phyloP scores from a whole-genome alignment of 495 filamentous ascomycete species.

The Penicillium ochrochloron region DNA sequence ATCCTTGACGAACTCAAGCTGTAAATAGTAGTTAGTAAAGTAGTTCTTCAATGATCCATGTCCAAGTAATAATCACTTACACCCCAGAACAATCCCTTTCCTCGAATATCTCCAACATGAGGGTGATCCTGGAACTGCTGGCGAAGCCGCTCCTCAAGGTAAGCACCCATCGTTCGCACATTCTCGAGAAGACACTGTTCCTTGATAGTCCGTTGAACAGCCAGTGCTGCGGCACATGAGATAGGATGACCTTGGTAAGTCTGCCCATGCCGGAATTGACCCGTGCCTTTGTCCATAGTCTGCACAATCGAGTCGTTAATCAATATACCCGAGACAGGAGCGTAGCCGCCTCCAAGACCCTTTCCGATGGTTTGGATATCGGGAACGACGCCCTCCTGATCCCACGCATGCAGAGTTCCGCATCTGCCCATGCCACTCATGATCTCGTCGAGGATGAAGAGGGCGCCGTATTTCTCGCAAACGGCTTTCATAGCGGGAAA shows the following conservation, averaged over 20 bases:
- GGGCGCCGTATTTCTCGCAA: conserved; percentile 66
- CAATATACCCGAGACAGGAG: conserved; percentile 64
- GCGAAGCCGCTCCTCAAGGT: conserved; percentile 45
- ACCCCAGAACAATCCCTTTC: conserved; percentile 61
- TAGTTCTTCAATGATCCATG: not conserved
- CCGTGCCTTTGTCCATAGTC: conserved; percentile 58
- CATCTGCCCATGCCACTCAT: conserved; percentile 80
- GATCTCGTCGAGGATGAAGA: conserved; percentile 76
- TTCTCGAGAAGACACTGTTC: conserved; percentile 55
- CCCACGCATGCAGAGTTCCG: conserved; percentile 71
- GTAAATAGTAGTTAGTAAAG: conserved; percentile 9
- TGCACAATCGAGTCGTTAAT: conserved; percentile 58
- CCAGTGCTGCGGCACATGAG: conserved; percentile 59
- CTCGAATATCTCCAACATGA: conserved; percentile 61
- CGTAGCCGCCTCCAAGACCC: conserved; percentile 68
- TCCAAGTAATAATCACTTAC: conserved; percentile 45
- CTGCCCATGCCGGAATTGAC: conserved; percentile 60
- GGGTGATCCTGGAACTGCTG: conserved; percentile 40
- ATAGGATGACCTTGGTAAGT: conserved; percentile 65
- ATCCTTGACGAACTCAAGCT: conserved; percentile 64
- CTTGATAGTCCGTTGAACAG: conserved; percentile 56
- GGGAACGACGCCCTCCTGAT: conserved; percentile 63
- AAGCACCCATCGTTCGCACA: conserved; percentile 49
- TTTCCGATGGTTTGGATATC: conserved; percentile 77
- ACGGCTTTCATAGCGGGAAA: conserved; percentile 64